Evolutionary conservation across 2,329 filamentous ascomycete species (phyloP), one percentile per base, ranked within the genome.

Genomic region (Atkinsonella texensis): DNA sequence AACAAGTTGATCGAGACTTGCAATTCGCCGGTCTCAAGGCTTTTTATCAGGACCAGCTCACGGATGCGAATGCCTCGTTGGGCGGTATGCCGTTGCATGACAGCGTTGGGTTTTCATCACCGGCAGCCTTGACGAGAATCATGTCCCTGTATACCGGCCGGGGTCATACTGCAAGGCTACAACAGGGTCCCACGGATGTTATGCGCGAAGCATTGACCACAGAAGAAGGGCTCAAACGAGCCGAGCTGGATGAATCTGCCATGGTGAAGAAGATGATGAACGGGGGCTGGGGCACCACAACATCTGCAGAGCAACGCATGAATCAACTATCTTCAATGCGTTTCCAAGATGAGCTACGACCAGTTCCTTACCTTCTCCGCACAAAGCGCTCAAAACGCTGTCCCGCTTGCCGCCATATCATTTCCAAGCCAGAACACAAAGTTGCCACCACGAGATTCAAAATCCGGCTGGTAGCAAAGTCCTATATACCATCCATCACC

Each of bases 371-470:
- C 15, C 77, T 94, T 2, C 80, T 98, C 13, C 84, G 89, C 52
- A 95, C 91, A 0, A 96, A 96, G 64, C 85, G 91, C 39, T 89
- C 89, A 18, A 97, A 96, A 70, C 87, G 93, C 45, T 98, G 93
- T 68, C 85, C 88, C 48, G 79, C 84, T 11, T 98, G 93, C 69
- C 85, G 93, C 12, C 91, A 97, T 70, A 96, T 97, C 63, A 85
- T 98, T 59, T 87, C 89, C 55, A 94, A 95, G 65, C 93, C 91
- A 13, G 93, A 98, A 68, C 80, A 84, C 53, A 98, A 97, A 68
- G 84, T 95, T 33, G 81, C 83, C 46, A 91, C 86, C 49, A 93
- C 87, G 7, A 85, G 90, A 32, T 97, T 93, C 77, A 87, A 91
- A 61, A 96, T 98, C 66, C 86, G 88, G 51, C 78, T 97, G 0